Evolutionary conservation across 768 basidiomycete species (phyloP).

Genomic region (Sporobolomyces roseus): DNA sequence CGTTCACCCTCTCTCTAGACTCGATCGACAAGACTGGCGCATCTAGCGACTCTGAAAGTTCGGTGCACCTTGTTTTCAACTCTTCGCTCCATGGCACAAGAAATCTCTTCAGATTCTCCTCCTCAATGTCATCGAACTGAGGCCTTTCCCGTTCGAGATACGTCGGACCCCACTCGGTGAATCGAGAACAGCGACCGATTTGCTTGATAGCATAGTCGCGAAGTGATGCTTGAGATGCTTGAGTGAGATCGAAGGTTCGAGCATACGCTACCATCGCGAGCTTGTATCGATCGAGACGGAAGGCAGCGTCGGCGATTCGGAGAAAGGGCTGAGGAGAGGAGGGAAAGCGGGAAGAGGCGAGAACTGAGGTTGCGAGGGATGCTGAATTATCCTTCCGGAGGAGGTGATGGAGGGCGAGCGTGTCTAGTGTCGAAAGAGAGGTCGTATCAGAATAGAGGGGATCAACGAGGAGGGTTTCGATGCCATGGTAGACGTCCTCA

Average conservation of each 20-base stretch:
- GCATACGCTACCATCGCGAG: conserved; percentile 60
- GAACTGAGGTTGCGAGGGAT: conserved; percentile 49
- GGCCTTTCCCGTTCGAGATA: conserved; percentile 49
- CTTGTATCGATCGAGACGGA: conserved; percentile 50
- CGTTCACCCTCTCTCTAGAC: conserved; percentile 52
- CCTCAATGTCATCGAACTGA: conserved; percentile 51
- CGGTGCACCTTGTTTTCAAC: conserved; percentile 42
- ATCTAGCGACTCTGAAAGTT: conserved; percentile 49
- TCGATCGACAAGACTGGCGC: conserved; percentile 51
- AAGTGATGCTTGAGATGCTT: conserved; percentile 48
- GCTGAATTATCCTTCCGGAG: conserved; percentile 49
- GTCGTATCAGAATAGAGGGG: conserved; percentile 51
- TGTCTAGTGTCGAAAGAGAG: background rate
- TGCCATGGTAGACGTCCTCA: conserved; percentile 47
- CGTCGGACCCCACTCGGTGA: conserved; percentile 11
- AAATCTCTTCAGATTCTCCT: conserved; percentile 46
- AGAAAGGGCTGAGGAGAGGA: conserved; percentile 55
- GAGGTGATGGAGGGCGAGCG: conserved; percentile 45
- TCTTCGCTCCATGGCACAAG: conserved; percentile 13
- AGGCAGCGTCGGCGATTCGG: conserved; percentile 55
- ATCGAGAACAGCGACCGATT: conserved; percentile 52
- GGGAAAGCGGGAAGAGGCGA: conserved; percentile 45
- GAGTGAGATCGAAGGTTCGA: conserved; percentile 50
- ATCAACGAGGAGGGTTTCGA: conserved; percentile 52
- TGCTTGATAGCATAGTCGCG: conserved; percentile 54